These are phyloP conservation scores for Lentinula novae-zelandiae DNA, from an alignment of 1,284 basidiomycete genomes.

Conservation along the genomic window DNA sequence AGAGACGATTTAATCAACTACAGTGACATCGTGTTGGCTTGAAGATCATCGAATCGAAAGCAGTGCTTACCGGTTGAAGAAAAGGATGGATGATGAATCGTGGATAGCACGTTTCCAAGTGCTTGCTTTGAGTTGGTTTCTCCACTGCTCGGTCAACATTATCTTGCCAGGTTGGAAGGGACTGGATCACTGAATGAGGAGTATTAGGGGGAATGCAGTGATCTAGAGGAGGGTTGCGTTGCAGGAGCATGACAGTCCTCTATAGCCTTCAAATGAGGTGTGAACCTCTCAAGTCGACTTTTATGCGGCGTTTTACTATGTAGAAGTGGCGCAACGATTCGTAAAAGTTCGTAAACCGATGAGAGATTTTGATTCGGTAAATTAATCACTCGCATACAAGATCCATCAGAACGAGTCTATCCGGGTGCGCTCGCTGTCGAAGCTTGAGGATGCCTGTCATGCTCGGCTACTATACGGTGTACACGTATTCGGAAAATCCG, in stretches of 20 bases:
- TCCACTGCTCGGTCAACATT: slow-evolving; percentile 2
- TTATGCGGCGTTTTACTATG: too few species aligned
- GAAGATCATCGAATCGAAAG: neutral
- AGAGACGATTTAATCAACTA: neutral
- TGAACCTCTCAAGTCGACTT: too few species aligned
- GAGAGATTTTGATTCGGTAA: neutral
- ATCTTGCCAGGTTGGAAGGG: slow-evolving; percentile 6
- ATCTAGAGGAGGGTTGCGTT: slow-evolving; percentile 8
- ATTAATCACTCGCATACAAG: neutral
- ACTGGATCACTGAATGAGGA: slow-evolving; percentile 5
- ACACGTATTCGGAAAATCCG: too few species aligned
- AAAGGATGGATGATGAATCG: slow-evolving; percentile 10
- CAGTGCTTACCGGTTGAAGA: neutral
- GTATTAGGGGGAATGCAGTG: slow-evolving; percentile 1
- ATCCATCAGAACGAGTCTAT: neutral
- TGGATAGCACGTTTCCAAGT: slow-evolving; percentile 5
- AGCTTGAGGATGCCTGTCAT: too few species aligned
- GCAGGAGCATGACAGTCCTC: neutral
- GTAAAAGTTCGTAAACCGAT: neutral
- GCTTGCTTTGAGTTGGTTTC: neutral
- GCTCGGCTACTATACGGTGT: too few species aligned
- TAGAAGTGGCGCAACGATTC: too few species aligned
- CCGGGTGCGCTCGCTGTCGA: neutral
- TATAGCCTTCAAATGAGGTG: too few species aligned
- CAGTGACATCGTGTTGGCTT: neutral